Conservation (phyloP, 2,329 filamentous ascomycete species). For the Teratosphaeria pseudoeucalypti region DNA sequence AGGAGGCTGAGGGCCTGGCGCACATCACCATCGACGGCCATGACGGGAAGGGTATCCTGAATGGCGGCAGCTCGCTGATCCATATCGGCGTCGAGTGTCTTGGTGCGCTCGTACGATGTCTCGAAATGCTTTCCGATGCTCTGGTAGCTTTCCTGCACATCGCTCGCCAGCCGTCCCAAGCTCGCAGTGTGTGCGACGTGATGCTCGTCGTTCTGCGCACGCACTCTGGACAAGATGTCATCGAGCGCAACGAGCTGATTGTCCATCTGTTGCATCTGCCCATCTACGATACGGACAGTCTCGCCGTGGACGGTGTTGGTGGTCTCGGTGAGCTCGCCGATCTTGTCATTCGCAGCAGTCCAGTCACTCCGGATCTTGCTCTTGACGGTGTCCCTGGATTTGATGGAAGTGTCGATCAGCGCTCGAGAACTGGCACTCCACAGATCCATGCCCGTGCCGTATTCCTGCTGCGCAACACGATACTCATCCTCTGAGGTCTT, state of each 20-base stretch:
- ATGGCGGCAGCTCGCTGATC: constrained; percentile 49
- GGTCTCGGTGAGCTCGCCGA: constrained; percentile 69
- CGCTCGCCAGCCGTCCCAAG: constrained; percentile 53
- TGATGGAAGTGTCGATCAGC: constrained; percentile 60
- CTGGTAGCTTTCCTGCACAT: constrained; percentile 62
- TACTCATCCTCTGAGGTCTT: constrained; percentile 44
- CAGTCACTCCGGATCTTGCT: constrained; percentile 77
- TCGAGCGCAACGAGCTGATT: constrained; percentile 84
- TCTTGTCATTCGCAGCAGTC: constrained; percentile 67
- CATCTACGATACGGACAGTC: constrained; percentile 79
- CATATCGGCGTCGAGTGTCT: constrained; percentile 59
- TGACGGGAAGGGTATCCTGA: constrained; percentile 49
- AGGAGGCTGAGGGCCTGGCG: constrained; percentile 62
- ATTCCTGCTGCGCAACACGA: constrained; percentile 47
- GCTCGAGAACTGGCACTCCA: constrained; percentile 62
- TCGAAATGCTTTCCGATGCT: constrained; percentile 62
- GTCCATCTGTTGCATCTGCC: constrained; percentile 77
- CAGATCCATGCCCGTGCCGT: constrained; percentile 59
- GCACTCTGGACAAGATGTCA: constrained; percentile 76
- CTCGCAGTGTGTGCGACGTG: constrained; percentile 59
- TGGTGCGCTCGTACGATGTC: constrained; percentile 56
- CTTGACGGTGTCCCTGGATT: constrained; percentile 69
- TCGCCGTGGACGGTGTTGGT: constrained; percentile 83
- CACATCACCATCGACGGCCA: constrained; percentile 46
- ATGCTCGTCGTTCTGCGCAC: constrained; percentile 68